Percentiles rank a stretch among this genome's conserved stretches.
Evolutionary conservation across 352 stramenopile species (phyloP).

Genomic region (Plasmopara muralis): DNA sequence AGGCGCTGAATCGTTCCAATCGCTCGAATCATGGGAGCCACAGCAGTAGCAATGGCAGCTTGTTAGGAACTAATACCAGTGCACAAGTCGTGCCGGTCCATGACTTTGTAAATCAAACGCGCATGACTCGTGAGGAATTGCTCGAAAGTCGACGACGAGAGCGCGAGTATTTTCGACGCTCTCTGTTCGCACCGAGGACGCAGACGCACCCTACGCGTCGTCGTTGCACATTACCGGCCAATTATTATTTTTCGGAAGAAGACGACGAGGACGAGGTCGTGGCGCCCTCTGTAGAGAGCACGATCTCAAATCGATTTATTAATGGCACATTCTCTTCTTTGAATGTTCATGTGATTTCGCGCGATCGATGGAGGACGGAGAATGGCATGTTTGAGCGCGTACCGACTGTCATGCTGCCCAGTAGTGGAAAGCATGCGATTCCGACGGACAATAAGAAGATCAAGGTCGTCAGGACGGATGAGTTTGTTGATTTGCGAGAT

Average conservation of each 20-base stretch:
- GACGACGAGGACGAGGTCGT: slow-evolving; percentile 59
- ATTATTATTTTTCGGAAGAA: slow-evolving; percentile 63
- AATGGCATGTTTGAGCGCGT: slow-evolving; percentile 52
- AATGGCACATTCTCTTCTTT: slow-evolving; percentile 69
- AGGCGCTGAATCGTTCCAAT: slow-evolving; percentile 45
- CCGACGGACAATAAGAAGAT: slow-evolving; percentile 76
- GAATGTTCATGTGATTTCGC: slow-evolving; percentile 70
- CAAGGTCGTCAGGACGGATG: slow-evolving; percentile 55
- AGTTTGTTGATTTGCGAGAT: slow-evolving; percentile 58
- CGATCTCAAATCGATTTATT: slow-evolving; percentile 78
- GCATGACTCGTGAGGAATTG: slow-evolving; percentile 63
- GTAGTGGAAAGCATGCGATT: slow-evolving; percentile 53
- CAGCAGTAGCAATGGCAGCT: slow-evolving; percentile 16
- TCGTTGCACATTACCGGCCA: slow-evolving; percentile 35
- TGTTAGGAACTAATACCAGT: slow-evolving; percentile 8
- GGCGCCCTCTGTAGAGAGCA: slow-evolving; percentile 60
- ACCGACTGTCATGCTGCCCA: slow-evolving; percentile 65
- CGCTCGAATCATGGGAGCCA: slow-evolving; percentile 21
- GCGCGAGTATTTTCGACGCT: slow-evolving; percentile 61
- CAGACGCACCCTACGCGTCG: slow-evolving; percentile 7
- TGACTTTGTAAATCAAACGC: slow-evolving; percentile 19
- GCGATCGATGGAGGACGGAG: slow-evolving; percentile 60
- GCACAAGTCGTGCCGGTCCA: slow-evolving; percentile 3
- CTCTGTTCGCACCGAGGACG: slow-evolving; percentile 41
- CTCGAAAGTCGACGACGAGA: slow-evolving; percentile 57